phyloP scores from a whole-genome alignment of 2,329 filamentous ascomycete species.

The Fusarium caatingaense region DNA sequence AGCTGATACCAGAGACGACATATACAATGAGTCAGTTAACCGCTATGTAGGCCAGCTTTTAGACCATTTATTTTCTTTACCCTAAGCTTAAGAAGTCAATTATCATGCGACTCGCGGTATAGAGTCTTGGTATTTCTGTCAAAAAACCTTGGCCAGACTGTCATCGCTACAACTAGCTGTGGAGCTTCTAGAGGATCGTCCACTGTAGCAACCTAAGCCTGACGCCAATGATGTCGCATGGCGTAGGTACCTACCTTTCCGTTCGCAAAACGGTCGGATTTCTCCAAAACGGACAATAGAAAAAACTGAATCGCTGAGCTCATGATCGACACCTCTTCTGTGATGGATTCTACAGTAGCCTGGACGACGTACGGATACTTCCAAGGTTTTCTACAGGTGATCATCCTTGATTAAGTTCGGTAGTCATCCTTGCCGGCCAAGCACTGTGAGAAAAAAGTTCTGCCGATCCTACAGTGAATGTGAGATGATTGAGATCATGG shows the following conservation, averaged over 20 bases:
- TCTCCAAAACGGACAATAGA: neutral
- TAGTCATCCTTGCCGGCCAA: neutral
- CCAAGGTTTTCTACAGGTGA: neutral
- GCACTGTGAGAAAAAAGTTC: neutral
- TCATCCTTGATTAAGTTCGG: constrained; percentile 18
- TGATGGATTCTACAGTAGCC: neutral
- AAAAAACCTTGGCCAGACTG: neutral
- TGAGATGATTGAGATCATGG: constrained; percentile 17
- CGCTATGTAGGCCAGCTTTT: too few species aligned
- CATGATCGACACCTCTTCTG: neutral
- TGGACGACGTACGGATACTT: neutral
- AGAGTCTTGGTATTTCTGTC: neutral
- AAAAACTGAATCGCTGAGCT: constrained; percentile 4
- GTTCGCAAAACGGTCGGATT: neutral
- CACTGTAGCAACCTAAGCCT: neutral
- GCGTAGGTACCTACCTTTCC: neutral
- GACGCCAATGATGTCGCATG: constrained; percentile 2
- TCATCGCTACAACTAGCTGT: neutral
- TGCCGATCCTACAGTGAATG: neutral
- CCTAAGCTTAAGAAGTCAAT: neutral
- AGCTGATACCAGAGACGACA: neutral
- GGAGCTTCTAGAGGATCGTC: neutral
- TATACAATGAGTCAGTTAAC: too few species aligned
- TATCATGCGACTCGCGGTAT: neutral
- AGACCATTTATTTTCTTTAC: neutral